Evolutionary conservation across 2,329 filamentous ascomycete genomes (phyloP).

Genomic region (Fusarium beomiforme): DNA sequence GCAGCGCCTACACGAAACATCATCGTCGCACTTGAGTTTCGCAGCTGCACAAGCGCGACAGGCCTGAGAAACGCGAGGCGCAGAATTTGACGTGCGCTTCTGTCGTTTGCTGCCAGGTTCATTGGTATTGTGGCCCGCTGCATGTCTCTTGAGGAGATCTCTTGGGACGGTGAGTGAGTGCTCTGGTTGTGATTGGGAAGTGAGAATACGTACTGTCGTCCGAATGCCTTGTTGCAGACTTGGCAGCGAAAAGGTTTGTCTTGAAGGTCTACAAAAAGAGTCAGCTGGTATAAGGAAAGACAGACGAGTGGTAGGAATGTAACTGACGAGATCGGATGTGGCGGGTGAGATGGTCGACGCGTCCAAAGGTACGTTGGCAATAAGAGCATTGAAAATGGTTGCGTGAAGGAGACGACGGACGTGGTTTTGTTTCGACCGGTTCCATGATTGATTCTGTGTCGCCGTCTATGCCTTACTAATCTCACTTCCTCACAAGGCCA

Average conservation of each 20-base stretch:
- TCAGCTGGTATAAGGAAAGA: not conserved
- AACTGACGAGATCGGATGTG: not conserved
- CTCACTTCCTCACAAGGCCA: too few relatives aligned
- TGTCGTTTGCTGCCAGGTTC: not conserved
- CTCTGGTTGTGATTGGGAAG: fast-evolving
- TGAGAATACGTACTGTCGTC: not conserved
- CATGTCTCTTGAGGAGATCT: not conserved
- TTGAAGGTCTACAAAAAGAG: not conserved
- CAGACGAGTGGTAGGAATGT: fast-evolving
- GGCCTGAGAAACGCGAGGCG: not conserved
- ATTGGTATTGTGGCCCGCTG: not conserved
- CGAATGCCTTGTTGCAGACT: not conserved
- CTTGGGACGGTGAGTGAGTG: not conserved
- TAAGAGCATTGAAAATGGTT: not conserved
- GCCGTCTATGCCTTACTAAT: too few relatives aligned
- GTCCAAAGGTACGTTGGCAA: not conserved
- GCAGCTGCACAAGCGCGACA: not conserved
- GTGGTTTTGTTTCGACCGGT: not conserved
- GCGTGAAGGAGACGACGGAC: not conserved
- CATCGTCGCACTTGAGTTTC: not conserved
- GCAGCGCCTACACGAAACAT: not conserved
- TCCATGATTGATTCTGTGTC: too few relatives aligned
- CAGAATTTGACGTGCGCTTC: not conserved
- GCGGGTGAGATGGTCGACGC: not conserved
- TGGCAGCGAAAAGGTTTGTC: not conserved